Evolutionary conservation across 345 rosid genomes (phyloP).

Genomic region (Abelmoschus esculentus): DNA sequence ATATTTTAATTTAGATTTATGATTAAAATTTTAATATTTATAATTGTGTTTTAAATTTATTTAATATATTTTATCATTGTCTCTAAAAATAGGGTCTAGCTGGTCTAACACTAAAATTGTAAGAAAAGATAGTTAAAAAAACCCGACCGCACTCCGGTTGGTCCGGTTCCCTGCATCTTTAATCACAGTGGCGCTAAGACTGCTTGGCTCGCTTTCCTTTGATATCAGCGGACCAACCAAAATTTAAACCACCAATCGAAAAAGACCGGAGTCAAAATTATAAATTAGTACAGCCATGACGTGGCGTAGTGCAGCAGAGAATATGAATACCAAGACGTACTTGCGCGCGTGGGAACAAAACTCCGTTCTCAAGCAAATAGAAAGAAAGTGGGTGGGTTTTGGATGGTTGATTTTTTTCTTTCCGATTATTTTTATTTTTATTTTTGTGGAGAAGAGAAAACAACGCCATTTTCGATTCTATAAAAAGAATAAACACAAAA

Average conservation of each 20-base stretch:
- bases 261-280: neutral
- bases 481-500: slow-evolving; percentile 10
- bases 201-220: neutral
- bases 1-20: too few species aligned
- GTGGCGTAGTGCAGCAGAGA: neutral
- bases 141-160: too few species aligned
- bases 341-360: neutral
- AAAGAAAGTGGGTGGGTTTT: neutral
- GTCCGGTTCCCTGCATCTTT: too few species aligned
- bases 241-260: neutral
- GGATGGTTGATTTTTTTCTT: neutral
- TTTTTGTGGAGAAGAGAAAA: slow-evolving; percentile 56
- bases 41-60: too few species aligned
- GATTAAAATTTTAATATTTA: too few species aligned
- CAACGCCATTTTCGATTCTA: slow-evolving; percentile 27
- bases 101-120: too few species aligned
- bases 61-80: too few species aligned
- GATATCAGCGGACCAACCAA: neutral
- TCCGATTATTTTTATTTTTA: neutral
- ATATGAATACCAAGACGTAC: neutral
- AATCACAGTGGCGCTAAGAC: too few species aligned
- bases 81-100: too few species aligned
- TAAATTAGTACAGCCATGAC: neutral
- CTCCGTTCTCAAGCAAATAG: neutral
- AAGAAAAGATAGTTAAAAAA: too few species aligned